These are phyloP conservation scores for Rosa rugosa DNA, from an alignment of 306 rosid species.

Conservation along the genomic window DNA sequence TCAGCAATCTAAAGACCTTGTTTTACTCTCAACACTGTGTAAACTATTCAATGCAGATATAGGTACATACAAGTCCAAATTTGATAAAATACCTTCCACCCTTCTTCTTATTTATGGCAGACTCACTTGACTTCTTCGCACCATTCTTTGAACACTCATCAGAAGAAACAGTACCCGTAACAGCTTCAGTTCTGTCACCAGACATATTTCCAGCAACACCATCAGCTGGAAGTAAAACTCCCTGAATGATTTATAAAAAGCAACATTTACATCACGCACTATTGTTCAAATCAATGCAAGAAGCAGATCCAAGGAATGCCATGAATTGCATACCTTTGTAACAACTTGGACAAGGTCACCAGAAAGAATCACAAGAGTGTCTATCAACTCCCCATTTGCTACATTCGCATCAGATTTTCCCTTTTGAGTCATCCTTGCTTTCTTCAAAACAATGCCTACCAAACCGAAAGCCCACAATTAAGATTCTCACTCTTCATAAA, in stretches of 20 bases:
- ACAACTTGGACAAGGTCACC: conserved; percentile 81
- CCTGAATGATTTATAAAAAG: conserved; percentile 42
- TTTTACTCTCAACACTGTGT: background rate
- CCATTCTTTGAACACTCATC: conserved; percentile 28
- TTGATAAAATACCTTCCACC: conserved; percentile 52
- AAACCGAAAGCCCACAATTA: conserved; percentile 5
- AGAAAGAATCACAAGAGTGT: conserved; percentile 65
- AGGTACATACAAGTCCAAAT: conserved; percentile 20
- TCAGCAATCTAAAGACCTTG: background rate
- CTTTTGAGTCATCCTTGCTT: conserved; percentile 70
- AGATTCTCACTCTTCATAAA: background rate
- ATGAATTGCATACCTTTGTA: conserved; percentile 53
- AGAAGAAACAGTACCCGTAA: conserved; percentile 27
- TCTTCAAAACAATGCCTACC: conserved; percentile 75
- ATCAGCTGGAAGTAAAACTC: conserved; percentile 56
- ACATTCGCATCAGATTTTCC: conserved; percentile 56
- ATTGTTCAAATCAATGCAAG: background rate
- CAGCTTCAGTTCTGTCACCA: conserved; percentile 44
- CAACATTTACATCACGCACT: conserved; percentile 10
- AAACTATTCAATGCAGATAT: background rate
- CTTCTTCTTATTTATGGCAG: conserved; percentile 32
- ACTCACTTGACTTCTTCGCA: conserved; percentile 32
- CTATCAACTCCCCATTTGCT: conserved; percentile 48
- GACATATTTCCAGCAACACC: conserved; percentile 46
- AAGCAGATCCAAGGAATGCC: conserved; percentile 4